phyloP scores from a whole-genome alignment of 306 rosid genomes.

The Psophocarpus tetragonolobus region DNA sequence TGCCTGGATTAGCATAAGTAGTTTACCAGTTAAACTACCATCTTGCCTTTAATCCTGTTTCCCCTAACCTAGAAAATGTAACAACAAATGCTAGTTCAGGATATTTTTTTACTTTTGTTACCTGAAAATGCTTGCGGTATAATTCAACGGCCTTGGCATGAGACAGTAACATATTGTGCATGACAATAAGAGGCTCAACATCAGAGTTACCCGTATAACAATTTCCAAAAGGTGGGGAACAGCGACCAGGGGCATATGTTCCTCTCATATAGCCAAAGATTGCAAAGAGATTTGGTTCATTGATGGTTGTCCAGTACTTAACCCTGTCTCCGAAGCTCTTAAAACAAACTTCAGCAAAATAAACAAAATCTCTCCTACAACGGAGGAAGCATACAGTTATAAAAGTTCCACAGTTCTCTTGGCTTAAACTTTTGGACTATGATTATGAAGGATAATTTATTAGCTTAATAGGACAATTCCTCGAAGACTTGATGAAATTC shows the following conservation, averaged over 20 bases:
- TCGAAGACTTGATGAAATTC: not conserved
- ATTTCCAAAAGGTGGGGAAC: slow-evolving; percentile 73
- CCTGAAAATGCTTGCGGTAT: slow-evolving; percentile 61
- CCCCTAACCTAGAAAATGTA: not conserved
- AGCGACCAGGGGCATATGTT: slow-evolving; percentile 50
- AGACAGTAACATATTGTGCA: slow-evolving; percentile 69
- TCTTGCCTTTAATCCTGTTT: not conserved
- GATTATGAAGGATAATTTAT: not conserved
- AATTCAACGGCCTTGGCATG: slow-evolving; percentile 63
- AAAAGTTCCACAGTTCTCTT: not conserved
- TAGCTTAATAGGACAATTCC: not conserved
- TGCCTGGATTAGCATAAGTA: slow-evolving; percentile 36
- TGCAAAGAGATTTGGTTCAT: slow-evolving; percentile 47
- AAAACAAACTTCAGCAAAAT: slow-evolving; percentile 54
- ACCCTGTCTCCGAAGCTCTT: slow-evolving; percentile 55
- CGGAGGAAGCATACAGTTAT: not conserved
- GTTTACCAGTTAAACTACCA: not conserved
- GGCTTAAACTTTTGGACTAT: not conserved
- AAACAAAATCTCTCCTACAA: slow-evolving; percentile 60
- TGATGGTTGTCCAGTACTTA: slow-evolving; percentile 57
- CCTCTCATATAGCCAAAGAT: slow-evolving; percentile 41
- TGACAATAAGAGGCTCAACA: slow-evolving; percentile 60
- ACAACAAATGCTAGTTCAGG: not conserved
- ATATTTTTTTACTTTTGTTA: not conserved
- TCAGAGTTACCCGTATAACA: slow-evolving; percentile 61